phyloP scores from a whole-genome alignment of 176 grass and related monocot species.

The Dactylis glomerata region DNA sequence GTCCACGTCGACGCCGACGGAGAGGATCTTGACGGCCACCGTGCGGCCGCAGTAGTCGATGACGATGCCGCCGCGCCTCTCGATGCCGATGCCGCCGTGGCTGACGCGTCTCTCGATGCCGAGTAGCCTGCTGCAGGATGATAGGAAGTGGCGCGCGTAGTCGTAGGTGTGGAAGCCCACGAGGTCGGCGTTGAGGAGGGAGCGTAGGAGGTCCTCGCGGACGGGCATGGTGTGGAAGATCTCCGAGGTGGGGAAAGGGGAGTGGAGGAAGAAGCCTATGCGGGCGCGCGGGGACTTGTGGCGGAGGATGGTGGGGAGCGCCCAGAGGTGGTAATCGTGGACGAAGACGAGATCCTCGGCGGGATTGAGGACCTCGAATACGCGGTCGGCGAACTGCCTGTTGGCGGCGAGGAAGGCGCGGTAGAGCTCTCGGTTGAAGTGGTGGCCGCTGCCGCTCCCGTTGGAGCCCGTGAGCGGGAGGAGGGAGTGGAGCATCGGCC shows the following conservation, averaged over 20 bases:
- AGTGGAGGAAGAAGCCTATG: slow-evolving; percentile 68
- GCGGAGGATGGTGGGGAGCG: slow-evolving; percentile 53
- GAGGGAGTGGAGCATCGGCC: slow-evolving; percentile 58
- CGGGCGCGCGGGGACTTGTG: slow-evolving; percentile 31
- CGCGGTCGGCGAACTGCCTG: slow-evolving; percentile 47
- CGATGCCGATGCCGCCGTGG: slow-evolving; percentile 46
- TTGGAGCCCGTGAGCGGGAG: slow-evolving; percentile 32
- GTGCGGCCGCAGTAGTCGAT: slow-evolving; percentile 59
- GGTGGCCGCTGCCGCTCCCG: slow-evolving; percentile 15
- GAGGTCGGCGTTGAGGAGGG: slow-evolving; percentile 61
- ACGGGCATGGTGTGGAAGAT: slow-evolving; percentile 52
- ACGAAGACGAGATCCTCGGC: slow-evolving; percentile 50
- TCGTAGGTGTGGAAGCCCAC: slow-evolving; percentile 71
- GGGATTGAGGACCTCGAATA: slow-evolving; percentile 44
- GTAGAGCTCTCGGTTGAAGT: slow-evolving; percentile 23
- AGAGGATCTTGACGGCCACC: slow-evolving; percentile 55
- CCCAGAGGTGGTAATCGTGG: slow-evolving; percentile 60
- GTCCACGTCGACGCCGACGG: slow-evolving; percentile 57
- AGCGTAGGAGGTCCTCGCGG: slow-evolving; percentile 55
- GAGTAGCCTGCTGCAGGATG: slow-evolving; percentile 46
- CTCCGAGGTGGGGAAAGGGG: slow-evolving; percentile 58
- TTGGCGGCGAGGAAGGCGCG: slow-evolving; percentile 45
- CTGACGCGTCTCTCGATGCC: slow-evolving; percentile 38
- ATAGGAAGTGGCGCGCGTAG: slow-evolving; percentile 65
- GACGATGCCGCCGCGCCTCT: slow-evolving; percentile 43